Evolutionary conservation across 2,329 filamentous ascomycete genomes (phyloP).

Genomic region (Aureobasidium sp.): DNA sequence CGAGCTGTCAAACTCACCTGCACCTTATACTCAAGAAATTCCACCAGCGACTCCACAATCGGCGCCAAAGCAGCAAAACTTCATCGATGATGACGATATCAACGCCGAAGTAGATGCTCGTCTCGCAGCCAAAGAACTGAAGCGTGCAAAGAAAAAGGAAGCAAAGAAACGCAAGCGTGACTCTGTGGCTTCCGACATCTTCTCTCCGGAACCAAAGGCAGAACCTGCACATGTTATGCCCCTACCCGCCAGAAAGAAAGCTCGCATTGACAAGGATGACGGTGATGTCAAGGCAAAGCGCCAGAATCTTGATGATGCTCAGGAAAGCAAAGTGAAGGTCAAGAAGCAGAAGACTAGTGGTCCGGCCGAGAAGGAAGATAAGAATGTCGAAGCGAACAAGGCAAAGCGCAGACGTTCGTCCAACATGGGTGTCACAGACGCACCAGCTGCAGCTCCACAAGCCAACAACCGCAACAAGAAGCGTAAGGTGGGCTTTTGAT

Average conservation of each 20-base stretch:
- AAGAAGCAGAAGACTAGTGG: not conserved
- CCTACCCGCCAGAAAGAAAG: constrained; percentile 23
- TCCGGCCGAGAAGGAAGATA: not conserved
- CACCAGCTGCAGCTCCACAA: not conserved
- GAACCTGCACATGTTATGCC: constrained; percentile 3
- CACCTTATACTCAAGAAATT: too few relatives aligned
- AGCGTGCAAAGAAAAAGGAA: constrained; percentile 27
- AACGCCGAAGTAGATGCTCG: constrained; percentile 34
- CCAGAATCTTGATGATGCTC: not conserved
- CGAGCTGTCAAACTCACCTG: too few relatives aligned
- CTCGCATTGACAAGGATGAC: not conserved
- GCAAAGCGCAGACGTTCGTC: constrained; percentile 18
- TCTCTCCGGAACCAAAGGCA: constrained; percentile 26
- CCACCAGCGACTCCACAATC: not conserved
- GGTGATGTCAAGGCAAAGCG: constrained; percentile 1
- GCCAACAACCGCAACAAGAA: constrained; percentile 13
- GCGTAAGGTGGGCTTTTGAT: not conserved
- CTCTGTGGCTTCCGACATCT: constrained; percentile 28
- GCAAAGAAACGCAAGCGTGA: constrained; percentile 40
- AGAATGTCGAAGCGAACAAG: constrained; percentile 3
- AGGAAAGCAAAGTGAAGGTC: not conserved
- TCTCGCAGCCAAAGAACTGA: constrained; percentile 34
- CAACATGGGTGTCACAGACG: not conserved
- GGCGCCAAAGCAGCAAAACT: not conserved
- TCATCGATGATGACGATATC: constrained; percentile 32